Base-by-base conservation (phyloP, 805 yeast genomes). In the Candida cerambycidarum region DNA sequence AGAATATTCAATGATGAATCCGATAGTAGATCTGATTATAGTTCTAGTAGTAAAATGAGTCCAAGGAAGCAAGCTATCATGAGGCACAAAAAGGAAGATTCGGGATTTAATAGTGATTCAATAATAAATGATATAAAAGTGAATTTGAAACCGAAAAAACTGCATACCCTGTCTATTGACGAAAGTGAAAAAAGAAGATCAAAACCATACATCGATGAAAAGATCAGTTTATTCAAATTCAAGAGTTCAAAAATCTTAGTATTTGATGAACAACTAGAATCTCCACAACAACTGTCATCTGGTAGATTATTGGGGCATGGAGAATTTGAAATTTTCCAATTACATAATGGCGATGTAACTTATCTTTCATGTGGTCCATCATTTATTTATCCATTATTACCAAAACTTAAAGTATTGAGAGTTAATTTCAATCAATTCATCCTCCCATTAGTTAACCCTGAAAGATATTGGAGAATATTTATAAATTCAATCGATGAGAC, bases 321-420 rank as follows among this genome's bases (percentile, higher is more conserved):
- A 1, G 65, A 60, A 33, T 70, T 83, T 40, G 79, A 80, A 51
- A 65, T 83, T 1, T 83, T 79, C 50, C 81, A 79, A 55, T 63
- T 82, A 19, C 79, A 77, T 50, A 75, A 74, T 45, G 77, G 79
- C 14, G 72, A 67, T 44, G 82, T 80, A 7, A 75, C 82, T 1
- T 83, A 82, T 56, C 55, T 83, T 31, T 76, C 80, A 10, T 83
- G 89, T 62, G 89, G 86, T 0, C 59, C 62, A n/a, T 69, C 79
- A 4, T 77, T 87, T 29, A 76, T 85, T 1, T 85, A 85, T 55
- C 95, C 96, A 3, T 75, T 87, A 11, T 63, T 87, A 40, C 87
- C 89, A 3, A 77, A 73, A 46, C 59, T 83, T 41, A 76, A 79
- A 51, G 69, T 87, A 2, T 59, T 84, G 46, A 65, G 85, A 51